Evolutionary conservation across 108 stramenopile genomes (phyloP), one percentile per base, ranked within the genome.

Genomic region (Skeletonema potamos): DNA sequence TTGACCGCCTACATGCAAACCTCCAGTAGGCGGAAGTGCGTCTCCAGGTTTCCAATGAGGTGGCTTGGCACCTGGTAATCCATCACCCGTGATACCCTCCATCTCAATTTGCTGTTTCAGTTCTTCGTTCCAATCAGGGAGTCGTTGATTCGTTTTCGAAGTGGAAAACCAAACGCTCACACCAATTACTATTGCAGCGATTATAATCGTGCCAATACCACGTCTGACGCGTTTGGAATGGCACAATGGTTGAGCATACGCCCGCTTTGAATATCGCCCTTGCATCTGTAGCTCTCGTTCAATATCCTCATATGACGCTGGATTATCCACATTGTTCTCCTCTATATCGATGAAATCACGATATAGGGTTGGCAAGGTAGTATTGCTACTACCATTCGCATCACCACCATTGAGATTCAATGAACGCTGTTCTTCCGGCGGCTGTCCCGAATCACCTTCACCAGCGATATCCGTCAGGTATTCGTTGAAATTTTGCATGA

Each of bases 61-160:
- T 51, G 48, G 48, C 22, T 22, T 51, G 18, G 48, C 22, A 51
- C 48, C 48, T 0, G 48, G 48, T 3, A 51, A 30, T 58, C 58
- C 28, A 32, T 58, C 29, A n/a, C 18, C 55, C 26, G 64, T 22
- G 13, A 41, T 27, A 1, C 61, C 34, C 27, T 56, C 72, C n/a
- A 13, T 30, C 6, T 24, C 27, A n/a, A 51, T 51, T 51, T 51
- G 48, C 18, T 62, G 34, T 11, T 62, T 39, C 20, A 64, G 17
- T 64, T 64, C 20, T 29, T 43, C 41, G 24, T 73, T 64, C 62
- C 62, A 64, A 34, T 73, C 62, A 2, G 62, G 62, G 17, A 73
- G 32, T 1, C 10, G 26, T 5, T 27, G 13, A n/a, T 41, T 27
- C 56, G 46, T 64, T n/a, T 58, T 64, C 55, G 56, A 57, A 26